These are phyloP conservation scores for Evernia prunastri DNA, from an alignment of 495 filamentous ascomycete species.

Conservation along the genomic window DNA sequence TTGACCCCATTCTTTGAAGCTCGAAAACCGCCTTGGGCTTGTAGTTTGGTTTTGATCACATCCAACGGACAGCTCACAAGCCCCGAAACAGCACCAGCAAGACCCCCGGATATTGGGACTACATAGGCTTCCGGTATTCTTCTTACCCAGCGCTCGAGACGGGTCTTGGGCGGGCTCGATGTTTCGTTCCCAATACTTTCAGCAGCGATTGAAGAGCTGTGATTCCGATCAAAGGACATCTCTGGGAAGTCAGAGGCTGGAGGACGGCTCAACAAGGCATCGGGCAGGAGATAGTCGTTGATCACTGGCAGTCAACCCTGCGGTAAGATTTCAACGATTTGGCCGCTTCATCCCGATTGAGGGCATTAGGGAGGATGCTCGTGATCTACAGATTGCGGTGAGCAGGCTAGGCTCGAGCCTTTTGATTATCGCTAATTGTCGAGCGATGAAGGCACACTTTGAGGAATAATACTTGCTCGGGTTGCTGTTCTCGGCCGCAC, in stretches of 20 bases:
- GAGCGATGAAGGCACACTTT: not conserved
- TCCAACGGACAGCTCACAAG: conserved; percentile 95
- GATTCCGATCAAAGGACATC: conserved; percentile 29
- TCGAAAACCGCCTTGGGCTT: conserved; percentile 82
- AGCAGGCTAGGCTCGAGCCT: not conserved
- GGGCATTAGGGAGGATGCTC: conserved; percentile 2
- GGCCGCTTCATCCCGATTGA: conserved; percentile 19
- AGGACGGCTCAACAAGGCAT: conserved; percentile 12
- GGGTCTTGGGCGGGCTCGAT: conserved; percentile 38
- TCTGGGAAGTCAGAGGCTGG: conserved; percentile 7
- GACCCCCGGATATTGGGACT: conserved; percentile 70
- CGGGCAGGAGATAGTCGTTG: not conserved
- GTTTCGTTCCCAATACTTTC: conserved; percentile 15
- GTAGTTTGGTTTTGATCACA: conserved; percentile 98
- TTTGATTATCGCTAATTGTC: not conserved
- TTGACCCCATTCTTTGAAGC: conserved; percentile 39
- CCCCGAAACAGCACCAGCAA: conserved; percentile 84
- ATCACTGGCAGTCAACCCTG: conserved; percentile 23
- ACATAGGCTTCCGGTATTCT: conserved; percentile 47
- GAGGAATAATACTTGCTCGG: not conserved
- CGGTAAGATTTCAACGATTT: conserved; percentile 26
- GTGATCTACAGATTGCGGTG: not conserved
- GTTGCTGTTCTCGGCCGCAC: not conserved
- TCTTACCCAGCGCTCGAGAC: conserved; percentile 50
- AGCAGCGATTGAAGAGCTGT: conserved; percentile 22